Evolutionary conservation across 805 yeast species (phyloP), one percentile per base, ranked within the genome.

Genomic region (Suhomyces pyralidae): DNA sequence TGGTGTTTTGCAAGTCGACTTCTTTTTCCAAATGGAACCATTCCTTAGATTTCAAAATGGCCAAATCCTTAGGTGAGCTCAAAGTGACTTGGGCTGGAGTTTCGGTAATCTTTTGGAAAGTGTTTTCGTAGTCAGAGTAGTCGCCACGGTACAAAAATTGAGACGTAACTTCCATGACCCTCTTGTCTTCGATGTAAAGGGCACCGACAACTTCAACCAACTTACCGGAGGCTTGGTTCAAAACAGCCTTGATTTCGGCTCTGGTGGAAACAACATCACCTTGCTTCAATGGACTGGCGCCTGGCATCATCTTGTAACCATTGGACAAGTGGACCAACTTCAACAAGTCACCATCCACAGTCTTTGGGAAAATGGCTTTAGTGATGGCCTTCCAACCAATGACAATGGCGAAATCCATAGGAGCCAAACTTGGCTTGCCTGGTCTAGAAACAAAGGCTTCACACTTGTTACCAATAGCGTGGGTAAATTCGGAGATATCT

Each of bases 371-470:
- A 62, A 94, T 89, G n/a, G 97, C 92, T 78, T 88, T 90, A 78
- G 94, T 93, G 68, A 94, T 93, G 48, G 97, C 96, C 77, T 87
- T 88, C 99, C 99, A 94, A 45, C 99, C 98, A 62, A 92, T 83
- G 53, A 94, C 97, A 70, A 94, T 94, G 48, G 99, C 98, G 68
- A 92, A 94, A 78, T 94, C 99, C 98, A 94, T 93, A 65, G 99
- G 99, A 47, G 98, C 99, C 62, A 84, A 79, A 54, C 90, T 85
- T 58, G 81, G 82, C 71, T 89, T 87, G 58, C 92, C 94, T 48
- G 89, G 82, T 78, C 97, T 85, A 54, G 86, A 81, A 61, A 92
- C 97, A 63, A 91, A 94, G 56, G 96, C 97, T 76, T 94, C 98
- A 72, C 97, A 91, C 60, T 88, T 87, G 82, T 94, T 94, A 61